Conservation (phyloP, 2,329 filamentous ascomycete genomes). For the Orbilia blumenaviensis region DNA sequence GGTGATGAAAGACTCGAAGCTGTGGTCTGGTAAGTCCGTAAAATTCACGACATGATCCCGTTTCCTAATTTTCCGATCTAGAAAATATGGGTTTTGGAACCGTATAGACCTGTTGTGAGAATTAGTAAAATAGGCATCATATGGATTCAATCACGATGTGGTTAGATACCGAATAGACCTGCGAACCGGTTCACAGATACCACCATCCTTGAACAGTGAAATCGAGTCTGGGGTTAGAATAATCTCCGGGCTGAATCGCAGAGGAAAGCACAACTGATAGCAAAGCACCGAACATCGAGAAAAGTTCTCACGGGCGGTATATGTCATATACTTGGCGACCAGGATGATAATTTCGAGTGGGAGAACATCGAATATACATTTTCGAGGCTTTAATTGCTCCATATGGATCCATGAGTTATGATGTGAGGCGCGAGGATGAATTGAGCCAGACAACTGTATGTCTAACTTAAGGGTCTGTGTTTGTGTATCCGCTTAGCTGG, state of each 20-base stretch:
- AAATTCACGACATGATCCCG: neutral
- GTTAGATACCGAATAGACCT: neutral
- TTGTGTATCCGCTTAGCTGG: too few relatives aligned
- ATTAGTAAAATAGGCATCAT: too few relatives aligned
- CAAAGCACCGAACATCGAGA: constrained; percentile 6
- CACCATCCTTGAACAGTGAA: neutral
- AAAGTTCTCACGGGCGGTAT: neutral
- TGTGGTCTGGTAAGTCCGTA: neutral
- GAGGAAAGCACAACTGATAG: neutral
- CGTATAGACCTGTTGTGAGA: neutral
- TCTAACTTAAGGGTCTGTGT: too few relatives aligned
- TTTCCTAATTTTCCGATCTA: neutral
- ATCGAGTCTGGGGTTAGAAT: constrained; percentile 2
- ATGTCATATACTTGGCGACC: neutral
- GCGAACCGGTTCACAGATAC: constrained; percentile 1
- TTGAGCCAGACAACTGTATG: too few relatives aligned
- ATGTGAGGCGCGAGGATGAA: neutral
- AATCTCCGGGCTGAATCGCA: neutral
- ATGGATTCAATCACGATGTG: neutral
- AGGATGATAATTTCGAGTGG: constrained; percentile 3
- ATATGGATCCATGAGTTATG: neutral
- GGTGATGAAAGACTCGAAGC: constrained; percentile 1
- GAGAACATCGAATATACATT: neutral
- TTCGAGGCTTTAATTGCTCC: neutral
- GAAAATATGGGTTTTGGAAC: neutral